These are phyloP conservation scores for Pseudocercospora cruenta DNA, from an alignment of 2,329 filamentous ascomycete species.

Conservation along the genomic window DNA sequence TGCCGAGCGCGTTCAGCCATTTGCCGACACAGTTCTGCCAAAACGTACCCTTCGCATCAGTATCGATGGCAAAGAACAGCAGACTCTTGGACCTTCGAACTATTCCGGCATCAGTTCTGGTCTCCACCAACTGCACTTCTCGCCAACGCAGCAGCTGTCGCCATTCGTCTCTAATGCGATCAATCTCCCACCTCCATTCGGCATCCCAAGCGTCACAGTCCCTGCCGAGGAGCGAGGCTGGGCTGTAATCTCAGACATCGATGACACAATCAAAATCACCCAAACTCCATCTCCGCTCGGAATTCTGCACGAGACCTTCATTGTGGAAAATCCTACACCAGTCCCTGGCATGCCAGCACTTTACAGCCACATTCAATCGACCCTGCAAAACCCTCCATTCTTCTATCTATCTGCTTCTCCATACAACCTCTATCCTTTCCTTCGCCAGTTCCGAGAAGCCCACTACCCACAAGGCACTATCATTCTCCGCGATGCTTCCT, in stretches of 20 bases:
- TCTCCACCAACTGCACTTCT: constrained; percentile 36
- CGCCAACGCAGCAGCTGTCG: constrained; percentile 16
- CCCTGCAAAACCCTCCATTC: constrained; percentile 68
- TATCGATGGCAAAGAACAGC: constrained; percentile 50
- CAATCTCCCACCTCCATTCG: constrained; percentile 40
- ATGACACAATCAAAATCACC: constrained; percentile 94
- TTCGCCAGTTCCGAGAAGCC: constrained; percentile 71
- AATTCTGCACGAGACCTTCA: constrained; percentile 82
- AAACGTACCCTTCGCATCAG: constrained; percentile 69
- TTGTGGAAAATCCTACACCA: constrained; percentile 67
- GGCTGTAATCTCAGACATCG: constrained; percentile 85
- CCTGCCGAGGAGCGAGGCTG: constrained; percentile 79
- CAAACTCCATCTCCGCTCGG: constrained; percentile 78
- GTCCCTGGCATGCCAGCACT: constrained; percentile 83
- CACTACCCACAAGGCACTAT: constrained; percentile 79
- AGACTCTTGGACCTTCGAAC: constrained; percentile 40
- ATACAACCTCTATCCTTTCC: constrained; percentile 90
- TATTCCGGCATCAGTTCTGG: constrained; percentile 39
- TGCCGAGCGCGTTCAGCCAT: constrained; percentile 71
- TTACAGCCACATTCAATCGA: constrained; percentile 67
- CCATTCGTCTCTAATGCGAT: constrained; percentile 30
- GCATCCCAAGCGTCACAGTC: constrained; percentile 66
- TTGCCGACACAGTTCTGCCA: constrained; percentile 75
- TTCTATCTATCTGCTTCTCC: constrained; percentile 95
- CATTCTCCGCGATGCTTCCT: constrained; percentile 81